Evolutionary conservation across 192 early-diverging fungal genomes (phyloP), one percentile per base, ranked within the genome.

Genomic region (Funneliformis geosporum): DNA sequence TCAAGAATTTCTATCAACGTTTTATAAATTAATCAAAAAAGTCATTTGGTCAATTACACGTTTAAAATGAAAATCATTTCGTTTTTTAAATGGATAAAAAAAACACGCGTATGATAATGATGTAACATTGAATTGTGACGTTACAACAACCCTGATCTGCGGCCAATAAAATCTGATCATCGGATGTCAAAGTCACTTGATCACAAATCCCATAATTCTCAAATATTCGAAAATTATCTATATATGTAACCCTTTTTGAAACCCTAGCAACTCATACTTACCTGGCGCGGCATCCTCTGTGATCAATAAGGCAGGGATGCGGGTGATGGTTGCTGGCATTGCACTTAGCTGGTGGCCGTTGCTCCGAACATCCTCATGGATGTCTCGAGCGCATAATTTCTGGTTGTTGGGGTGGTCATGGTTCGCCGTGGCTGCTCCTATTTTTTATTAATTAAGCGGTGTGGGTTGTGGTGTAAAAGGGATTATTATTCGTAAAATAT

Each of bases 361-460:
- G 25, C 50, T 59, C 46, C 47, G 72, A 73, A 73, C 46, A 12
- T 23, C 27, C 72, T 6, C 55, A 27, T n/a, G 50, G 50, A 47
- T 60, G 46, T 73, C 50, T 73, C 72, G 47, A 73, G 25, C 27
- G 72, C 46, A 73, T 38, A 73, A 73, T 73, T 73, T 73, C 11
- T 73, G 42, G 25, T 73, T 27, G 72, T 73, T 73, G 72, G 70
- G 46, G 72, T 73, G 12, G 21, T 47, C 21, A 44, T 73, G 72
- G 72, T 73, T 73, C 72, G 72, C 72, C 72, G 72, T 10, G 39
- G 23, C 21, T 55, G 12, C 47, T 25, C 72, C 47, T 73, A 50
- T 23, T 47, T 59, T 55, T 33, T 28, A 28, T 27, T 28, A 28
- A 38, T 39, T 18, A 38, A 73, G 72, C 23, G 50, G 43, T 21